These are phyloP conservation scores for Blakeslea trispora DNA, from an alignment of 371 early-diverging fungal genomes.

Conservation along the genomic window DNA sequence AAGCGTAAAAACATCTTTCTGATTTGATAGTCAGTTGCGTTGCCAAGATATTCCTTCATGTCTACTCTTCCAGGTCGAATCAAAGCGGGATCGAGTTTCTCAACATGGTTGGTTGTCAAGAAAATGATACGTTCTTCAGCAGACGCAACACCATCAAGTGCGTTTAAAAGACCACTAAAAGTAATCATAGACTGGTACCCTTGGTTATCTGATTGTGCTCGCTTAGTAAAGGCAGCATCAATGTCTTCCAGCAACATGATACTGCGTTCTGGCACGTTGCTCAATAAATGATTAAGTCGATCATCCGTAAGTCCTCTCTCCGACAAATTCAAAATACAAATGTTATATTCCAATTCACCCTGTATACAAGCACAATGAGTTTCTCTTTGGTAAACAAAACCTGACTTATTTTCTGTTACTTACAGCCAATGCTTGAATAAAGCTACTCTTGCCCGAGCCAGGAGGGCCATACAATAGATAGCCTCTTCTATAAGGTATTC, in stretches of 20 bases:
- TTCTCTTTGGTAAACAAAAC: not conserved
- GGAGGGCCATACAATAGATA: constrained; percentile 99
- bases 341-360: constrained; percentile 96
- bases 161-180: constrained; percentile 98
- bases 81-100: constrained; percentile 95
- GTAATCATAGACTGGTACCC: constrained; percentile 95
- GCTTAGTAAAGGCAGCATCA: constrained; percentile 95
- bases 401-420: constrained; percentile 3
- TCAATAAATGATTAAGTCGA: constrained; percentile 90
- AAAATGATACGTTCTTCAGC: constrained; percentile 97
- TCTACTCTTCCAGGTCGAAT: constrained; percentile 99
- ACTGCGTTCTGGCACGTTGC: constrained; percentile 93
- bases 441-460: constrained; percentile 98
- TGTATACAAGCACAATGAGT: constrained; percentile 3
- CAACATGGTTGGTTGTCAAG: constrained; percentile 99
- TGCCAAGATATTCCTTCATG: constrained; percentile 86
- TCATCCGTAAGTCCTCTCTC: constrained; percentile 97
- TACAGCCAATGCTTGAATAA: constrained; percentile 96
- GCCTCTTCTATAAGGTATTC: constrained; percentile 97
- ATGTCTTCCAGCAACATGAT: constrained; percentile 98
- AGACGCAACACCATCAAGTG: constrained; percentile 98
- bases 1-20: constrained; percentile 86
- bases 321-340: constrained; percentile 92
- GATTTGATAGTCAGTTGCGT: constrained; percentile 81
- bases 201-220: constrained; percentile 60